Base-by-base conservation (phyloP, 352 stramenopile species). In the Globisporangium paddicum region DNA sequence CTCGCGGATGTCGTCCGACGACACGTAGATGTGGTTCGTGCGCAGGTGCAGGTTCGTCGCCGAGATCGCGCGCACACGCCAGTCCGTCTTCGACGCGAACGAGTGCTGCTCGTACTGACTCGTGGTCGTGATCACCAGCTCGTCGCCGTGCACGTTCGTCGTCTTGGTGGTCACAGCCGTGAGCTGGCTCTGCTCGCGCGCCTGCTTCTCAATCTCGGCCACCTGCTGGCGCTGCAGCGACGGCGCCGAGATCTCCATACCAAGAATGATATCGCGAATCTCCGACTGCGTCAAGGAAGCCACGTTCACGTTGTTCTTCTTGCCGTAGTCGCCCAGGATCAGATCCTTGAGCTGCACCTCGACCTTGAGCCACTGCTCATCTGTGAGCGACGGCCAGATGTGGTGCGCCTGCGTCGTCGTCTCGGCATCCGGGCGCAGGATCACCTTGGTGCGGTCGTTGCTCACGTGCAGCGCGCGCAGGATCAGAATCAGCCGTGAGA, bases 291-390 rank as follows among this genome's bases (percentile, higher is more conserved):
- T 99, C 60, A 99, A 79, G 52, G 96, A 99, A 18, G 96, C 97
- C 9, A 99, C 97, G 74, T 99, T 99, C 30, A 99, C 97, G 69
- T 99, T 99, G 79, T 99, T 99, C 73, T 99, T 99, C 79, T 99
- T 99, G 58, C 97, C 97, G 66, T 99, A 99, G 72, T 99, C 97
- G 23, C 90, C 96, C 48, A 99, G 75, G 59, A 99, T 99, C 34
- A 99, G 71, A 66, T 99, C 97, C 78, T 99, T 99, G 6, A 99
- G 70, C 45, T 96, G 87, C 61, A 99, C 96, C 86, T 99, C 98
- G 5, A 99, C 90, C 81, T 99, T 99, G 52, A 99, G 96, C 98
- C 98, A 99, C 73, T 99, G 95, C 63, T 99, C 97, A 75, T 99
- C 97, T 3, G 95, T 98, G 19, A 99, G 79, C 40, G 90, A 98